These are phyloP conservation scores for Fraxinus quadrangulata DNA, from an alignment of 257 asterid genomes.

Conservation along the genomic window DNA sequence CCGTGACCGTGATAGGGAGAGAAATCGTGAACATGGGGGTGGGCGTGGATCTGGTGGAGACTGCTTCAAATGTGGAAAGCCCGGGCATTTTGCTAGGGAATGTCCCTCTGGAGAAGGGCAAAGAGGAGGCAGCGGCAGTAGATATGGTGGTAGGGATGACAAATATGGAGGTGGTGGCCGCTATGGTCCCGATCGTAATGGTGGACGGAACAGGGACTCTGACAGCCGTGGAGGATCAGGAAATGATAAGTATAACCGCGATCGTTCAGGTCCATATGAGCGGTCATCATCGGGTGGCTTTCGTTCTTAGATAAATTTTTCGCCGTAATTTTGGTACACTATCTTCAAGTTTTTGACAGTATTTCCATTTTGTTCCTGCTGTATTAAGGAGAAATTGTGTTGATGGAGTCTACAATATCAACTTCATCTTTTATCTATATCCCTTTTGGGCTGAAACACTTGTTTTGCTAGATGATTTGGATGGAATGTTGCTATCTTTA, in stretches of 20 bases:
- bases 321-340: not conserved
- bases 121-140: constrained; percentile 43
- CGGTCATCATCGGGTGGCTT: constrained; percentile 58
- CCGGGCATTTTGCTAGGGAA: constrained; percentile 95
- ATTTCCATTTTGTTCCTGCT: constrained; percentile 14
- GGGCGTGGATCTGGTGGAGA: constrained; percentile 90
- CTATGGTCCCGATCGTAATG: constrained; percentile 83
- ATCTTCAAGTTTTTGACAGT: not conserved
- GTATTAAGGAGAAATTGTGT: not conserved
- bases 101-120: constrained; percentile 78
- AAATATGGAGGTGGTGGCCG: constrained; percentile 57
- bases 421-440: constrained; percentile 20
- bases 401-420: constrained; percentile 21
- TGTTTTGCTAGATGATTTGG: constrained; percentile 24
- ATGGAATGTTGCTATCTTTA: constrained; percentile 10
- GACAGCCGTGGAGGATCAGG: constrained; percentile 69
- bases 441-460: constrained; percentile 20
- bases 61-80: constrained; percentile 91
- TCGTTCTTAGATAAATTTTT: constrained; percentile 39
- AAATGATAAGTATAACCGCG: constrained; percentile 71
- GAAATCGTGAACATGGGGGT: constrained; percentile 56
- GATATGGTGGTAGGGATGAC: constrained; percentile 71
- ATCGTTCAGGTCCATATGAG: constrained; percentile 93
- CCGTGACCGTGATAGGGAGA: constrained; percentile 47
- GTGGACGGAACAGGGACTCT: constrained; percentile 68